Evolutionary conservation across 1,284 basidiomycete genomes (phyloP).

Genomic region (Ceratobasidium sp.): DNA sequence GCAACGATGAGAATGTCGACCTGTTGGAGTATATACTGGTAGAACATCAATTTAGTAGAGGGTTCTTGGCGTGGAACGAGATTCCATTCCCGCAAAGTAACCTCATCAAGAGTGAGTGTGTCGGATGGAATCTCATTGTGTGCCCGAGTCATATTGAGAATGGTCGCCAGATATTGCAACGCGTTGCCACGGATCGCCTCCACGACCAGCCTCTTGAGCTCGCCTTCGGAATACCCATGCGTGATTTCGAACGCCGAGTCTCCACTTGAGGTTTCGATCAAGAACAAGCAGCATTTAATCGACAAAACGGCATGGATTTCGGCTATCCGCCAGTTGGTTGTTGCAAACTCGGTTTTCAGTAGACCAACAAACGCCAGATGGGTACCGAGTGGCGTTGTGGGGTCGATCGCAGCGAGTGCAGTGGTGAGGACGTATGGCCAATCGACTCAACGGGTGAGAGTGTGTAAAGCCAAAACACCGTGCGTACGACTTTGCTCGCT

Average conservation of each 20-base stretch:
- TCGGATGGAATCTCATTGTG: slow-evolving; percentile 43
- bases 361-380: slow-evolving; percentile 44
- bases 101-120: slow-evolving; percentile 49
- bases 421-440: slow-evolving; percentile 74
- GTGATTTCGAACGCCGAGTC: slow-evolving; percentile 65
- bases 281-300: slow-evolving; percentile 87
- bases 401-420: slow-evolving; percentile 71
- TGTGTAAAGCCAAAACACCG: slow-evolving; percentile 67
- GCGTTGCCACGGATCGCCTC: slow-evolving; percentile 83
- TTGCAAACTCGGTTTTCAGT: slow-evolving; percentile 45
- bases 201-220: slow-evolving; percentile 81
- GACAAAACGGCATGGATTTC: slow-evolving; percentile 78
- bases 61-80: slow-evolving; percentile 52
- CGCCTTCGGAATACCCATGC: slow-evolving; percentile 69
- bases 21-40: slow-evolving; percentile 65
- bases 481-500: slow-evolving; percentile 62
- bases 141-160: slow-evolving; percentile 48
- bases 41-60: slow-evolving; percentile 72
- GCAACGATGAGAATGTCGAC: slow-evolving; percentile 77
- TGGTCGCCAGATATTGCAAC: slow-evolving; percentile 71
- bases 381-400: slow-evolving; percentile 46
- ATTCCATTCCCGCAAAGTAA: slow-evolving; percentile 55
- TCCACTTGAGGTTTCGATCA: slow-evolving; percentile 74
- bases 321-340: slow-evolving; percentile 68
- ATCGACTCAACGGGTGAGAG: slow-evolving; percentile 69